Conservation (phyloP, 176 grass and related monocot genomes). For the Hordeum marinum region DNA sequence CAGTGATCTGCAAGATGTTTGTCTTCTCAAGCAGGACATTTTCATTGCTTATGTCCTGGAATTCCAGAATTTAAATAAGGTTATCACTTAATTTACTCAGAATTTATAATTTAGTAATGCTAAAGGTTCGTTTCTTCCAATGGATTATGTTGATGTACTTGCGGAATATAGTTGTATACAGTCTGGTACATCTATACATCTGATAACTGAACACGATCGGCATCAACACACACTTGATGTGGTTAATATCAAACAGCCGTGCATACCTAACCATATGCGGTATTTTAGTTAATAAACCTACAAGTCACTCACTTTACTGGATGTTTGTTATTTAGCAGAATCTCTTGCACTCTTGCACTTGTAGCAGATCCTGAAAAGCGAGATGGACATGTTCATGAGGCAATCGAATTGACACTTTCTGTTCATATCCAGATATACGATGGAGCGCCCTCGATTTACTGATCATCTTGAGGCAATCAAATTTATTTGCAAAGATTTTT, state of each 20-base stretch:
- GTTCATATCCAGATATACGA: constrained; percentile 65
- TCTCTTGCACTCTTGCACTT: constrained; percentile 1
- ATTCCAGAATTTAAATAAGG: neutral
- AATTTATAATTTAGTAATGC: neutral
- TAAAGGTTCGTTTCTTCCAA: neutral
- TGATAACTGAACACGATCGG: neutral
- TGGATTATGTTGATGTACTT: neutral
- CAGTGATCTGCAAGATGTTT: neutral
- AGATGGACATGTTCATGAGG: neutral
- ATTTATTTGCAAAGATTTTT: constrained; percentile 99
- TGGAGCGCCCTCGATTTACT: constrained; percentile 85
- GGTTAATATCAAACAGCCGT: neutral
- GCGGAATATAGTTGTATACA: neutral
- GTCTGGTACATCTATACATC: neutral
- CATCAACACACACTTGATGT: neutral
- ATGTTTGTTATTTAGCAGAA: neutral
- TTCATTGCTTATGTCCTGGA: neutral
- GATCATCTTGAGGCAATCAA: constrained; percentile 98
- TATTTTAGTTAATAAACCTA: neutral
- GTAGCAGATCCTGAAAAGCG: neutral
- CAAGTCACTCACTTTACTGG: neutral
- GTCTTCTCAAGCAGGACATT: neutral
- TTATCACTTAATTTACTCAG: neutral
- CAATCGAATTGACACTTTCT: neutral
- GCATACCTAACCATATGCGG: neutral